phyloP scores from a whole-genome alignment of 2,329 filamentous ascomycete species.

The Nothomitra cinnamomea region DNA sequence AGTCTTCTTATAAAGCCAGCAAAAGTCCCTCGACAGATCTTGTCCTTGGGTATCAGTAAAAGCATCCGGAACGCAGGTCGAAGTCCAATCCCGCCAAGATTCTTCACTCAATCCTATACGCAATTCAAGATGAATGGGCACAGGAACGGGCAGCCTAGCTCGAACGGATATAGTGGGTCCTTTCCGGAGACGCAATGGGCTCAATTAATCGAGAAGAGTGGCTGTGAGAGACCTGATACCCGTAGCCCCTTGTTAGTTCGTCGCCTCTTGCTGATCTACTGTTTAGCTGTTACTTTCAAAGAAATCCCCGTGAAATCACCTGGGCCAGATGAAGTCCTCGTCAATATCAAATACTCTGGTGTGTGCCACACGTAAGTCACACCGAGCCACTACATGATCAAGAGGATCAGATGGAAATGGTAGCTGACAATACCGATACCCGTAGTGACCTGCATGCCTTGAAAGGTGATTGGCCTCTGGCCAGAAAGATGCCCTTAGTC shows the following conservation, averaged over 20 bases:
- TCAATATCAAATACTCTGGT: slow-evolving; percentile 81
- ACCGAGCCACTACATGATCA: background rate
- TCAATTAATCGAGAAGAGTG: slow-evolving; percentile 71
- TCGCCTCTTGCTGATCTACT: slow-evolving; percentile 1
- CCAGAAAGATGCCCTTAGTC: slow-evolving; percentile 68
- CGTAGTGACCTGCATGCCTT: slow-evolving; percentile 51
- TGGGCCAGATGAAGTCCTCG: slow-evolving; percentile 74
- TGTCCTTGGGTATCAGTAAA: no score
- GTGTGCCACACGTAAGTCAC: slow-evolving; percentile 57
- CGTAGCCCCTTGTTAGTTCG: background rate
- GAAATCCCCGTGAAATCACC: slow-evolving; percentile 68
- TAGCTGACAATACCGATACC: background rate
- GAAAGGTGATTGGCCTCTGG: slow-evolving; percentile 77
- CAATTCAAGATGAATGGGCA: no score
- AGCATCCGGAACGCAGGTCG: no score
- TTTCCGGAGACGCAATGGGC: slow-evolving; percentile 80
- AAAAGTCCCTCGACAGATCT: no score
- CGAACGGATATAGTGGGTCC: slow-evolving; percentile 20
- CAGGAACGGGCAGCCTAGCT: slow-evolving; percentile 23
- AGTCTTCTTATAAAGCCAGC: no score
- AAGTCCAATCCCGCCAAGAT: no score
- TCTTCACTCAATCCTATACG: no score
- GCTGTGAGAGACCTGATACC: slow-evolving; percentile 35
- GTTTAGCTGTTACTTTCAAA: slow-evolving; percentile 36
- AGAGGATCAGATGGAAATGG: background rate